Evolutionary conservation across 2,329 filamentous ascomycete genomes (phyloP), one percentile per base, ranked within the genome.

Genomic region (Aspergillus sp.): DNA sequence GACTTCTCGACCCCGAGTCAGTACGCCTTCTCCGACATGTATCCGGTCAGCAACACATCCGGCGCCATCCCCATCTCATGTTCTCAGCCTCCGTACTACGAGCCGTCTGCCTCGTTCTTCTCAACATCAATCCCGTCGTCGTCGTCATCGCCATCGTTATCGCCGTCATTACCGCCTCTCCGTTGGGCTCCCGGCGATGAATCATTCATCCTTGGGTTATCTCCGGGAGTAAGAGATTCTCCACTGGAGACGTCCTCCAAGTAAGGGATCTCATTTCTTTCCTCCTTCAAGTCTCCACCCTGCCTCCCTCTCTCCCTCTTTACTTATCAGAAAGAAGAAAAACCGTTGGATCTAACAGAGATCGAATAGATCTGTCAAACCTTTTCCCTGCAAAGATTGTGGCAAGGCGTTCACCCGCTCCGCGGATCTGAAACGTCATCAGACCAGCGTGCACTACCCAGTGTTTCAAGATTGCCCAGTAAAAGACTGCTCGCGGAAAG

Each of bases 361-460:
- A 5, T 44, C 33, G 29, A 36, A 6, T 38, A 67, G 64, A 46
- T 55, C 57, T 6, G 43, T 50, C 30, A 64, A 64, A 47, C 60
- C 61, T 8, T 68, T 62, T 29, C 48, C 50, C 4, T 68, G 65
- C 53, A 53, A 58, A n/a, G 49, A 56, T 48, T 68, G 65, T 47
- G 56, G 58, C 30, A 64, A 68, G 61, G 58, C 57, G 34, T 75
- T 75, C 58, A 68, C 65, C 10, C 71, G 74, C 41, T 63, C 67
- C 39, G 73, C 73, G 5, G 75, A 78, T 53, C 59, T 77, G 7
- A 70, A 72, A 51, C 72, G 75, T 5, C 75, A 78, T 52, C 60
- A 69, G 43, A 60, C 63, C n/a, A 72, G 67, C 42, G 69, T 72
- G 9, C 75, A 77, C 54, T 64, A 65, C 45, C 68, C 68, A 4